A percentile compares a stretch with the other conserved stretches of the same genome.
Evolutionary conservation across 164 flowering plant species (phyloP).

Genomic region (Magnolia sinica): DNA sequence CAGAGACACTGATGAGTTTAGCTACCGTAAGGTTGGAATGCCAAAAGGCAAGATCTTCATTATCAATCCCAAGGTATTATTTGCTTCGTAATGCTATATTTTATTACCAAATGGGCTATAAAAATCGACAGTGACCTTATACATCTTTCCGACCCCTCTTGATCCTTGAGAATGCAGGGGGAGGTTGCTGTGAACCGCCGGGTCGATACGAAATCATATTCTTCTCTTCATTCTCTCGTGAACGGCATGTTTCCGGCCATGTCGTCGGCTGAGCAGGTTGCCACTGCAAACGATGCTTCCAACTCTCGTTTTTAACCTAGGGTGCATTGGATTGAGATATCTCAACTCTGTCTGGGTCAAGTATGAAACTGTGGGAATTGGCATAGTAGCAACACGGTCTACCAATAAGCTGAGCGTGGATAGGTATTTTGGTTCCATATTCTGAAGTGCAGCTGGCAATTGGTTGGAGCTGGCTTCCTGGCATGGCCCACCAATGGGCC

Average conservation of each 20-base stretch:
- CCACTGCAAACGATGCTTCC: background rate
- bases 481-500: too few relatives aligned
- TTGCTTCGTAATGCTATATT: background rate
- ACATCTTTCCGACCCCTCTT: conserved; percentile 1
- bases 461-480: too few relatives aligned
- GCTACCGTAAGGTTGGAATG: conserved; percentile 94
- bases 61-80: conserved; percentile 87
- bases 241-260: conserved; percentile 84
- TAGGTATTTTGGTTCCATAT: background rate
- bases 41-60: conserved; percentile 91
- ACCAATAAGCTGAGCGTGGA: background rate
- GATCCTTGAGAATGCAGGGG: conserved; percentile 43
- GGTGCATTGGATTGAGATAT: background rate
- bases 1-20: conserved; percentile 90
- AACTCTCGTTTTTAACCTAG: background rate
- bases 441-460: background rate
- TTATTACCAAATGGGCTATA: background rate
- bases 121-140: background rate
- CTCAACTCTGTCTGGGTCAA: background rate
- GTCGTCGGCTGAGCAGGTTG: conserved; percentile 67
- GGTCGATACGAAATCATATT: conserved; percentile 74
- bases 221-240: conserved; percentile 73
- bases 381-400: background rate
- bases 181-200: conserved; percentile 73
- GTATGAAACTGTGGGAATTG: background rate